Evolutionary conservation across 306 rosid genomes (phyloP), one percentile per base, ranked within the genome.

Genomic region (Medicago lupulina): DNA sequence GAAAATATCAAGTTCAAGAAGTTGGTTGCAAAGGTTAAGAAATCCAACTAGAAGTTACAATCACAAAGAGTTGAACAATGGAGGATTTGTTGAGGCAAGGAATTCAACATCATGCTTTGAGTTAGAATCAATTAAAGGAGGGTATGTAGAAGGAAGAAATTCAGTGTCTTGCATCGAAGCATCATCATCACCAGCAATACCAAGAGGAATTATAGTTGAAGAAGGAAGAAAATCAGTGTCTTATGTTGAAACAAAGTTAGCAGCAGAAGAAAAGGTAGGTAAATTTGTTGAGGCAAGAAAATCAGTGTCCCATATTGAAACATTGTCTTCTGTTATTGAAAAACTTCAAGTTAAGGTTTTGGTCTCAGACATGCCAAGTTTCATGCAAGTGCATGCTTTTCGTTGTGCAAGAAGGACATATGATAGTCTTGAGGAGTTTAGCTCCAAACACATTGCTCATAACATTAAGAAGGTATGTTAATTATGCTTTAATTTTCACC

Each of bases 371-470:
- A 90, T 95, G 99, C 97, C 97, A 25, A 89, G 85, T 21, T 85
- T 87, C 88, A 92, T 95, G 99, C 99, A 95, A 84, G 84, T 89
- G 79, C 92, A 90, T 66, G 97, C 99, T 55, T 95, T 95, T 68
- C 88, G 93, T 15, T 87, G 91, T 78, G 97, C 96, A 0, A 92
- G 99, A 74, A 87, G 86, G 7, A 92, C 91, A 11, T 79, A 67
- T 76, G 99, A 95, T 58, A 86, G 92, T 86, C 83, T 88, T 88
- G 97, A 95, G 79, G 74, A 85, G 86, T 88, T 92, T 9, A 95
- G 97, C 82, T 36, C 91, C 12, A 90, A 86, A 68, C 91, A 85
- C 76, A 89, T 90, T 36, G 99, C 98, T 78, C 88, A 79, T 71
- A 95, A 88, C 87, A 82, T 95, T 5, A 95, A 95, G 82, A 95